Conservation (phyloP, 2,329 filamentous ascomycete genomes). For the Fusarium falciforme region DNA sequence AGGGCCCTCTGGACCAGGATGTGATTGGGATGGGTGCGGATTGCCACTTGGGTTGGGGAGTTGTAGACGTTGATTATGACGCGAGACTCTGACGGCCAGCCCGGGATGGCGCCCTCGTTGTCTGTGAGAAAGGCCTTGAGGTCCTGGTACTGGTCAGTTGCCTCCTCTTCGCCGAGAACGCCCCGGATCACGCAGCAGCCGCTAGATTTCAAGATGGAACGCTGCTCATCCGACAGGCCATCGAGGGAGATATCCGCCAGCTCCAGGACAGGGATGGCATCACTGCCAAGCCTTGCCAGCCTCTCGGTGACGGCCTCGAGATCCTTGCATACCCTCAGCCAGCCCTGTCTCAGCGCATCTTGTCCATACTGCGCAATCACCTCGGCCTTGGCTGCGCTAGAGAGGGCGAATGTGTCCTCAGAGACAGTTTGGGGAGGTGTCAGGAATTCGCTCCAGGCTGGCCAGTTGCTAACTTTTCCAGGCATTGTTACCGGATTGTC, state of each 20-base stretch:
- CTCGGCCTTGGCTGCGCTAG: conserved; percentile 43
- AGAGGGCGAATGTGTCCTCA: conserved; percentile 28
- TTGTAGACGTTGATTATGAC: conserved; percentile 54
- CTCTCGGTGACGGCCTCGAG: conserved; percentile 51
- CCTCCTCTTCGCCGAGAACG: conserved; percentile 32
- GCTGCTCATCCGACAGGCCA: conserved; percentile 31
- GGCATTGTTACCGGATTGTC: conserved; percentile 43
- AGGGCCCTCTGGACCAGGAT: conserved; percentile 50
- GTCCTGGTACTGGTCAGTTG: conserved; percentile 42
- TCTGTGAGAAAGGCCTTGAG: conserved; percentile 48
- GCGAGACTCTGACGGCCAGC: conserved; percentile 51
- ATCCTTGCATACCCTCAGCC: conserved; percentile 53
- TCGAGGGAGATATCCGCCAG: conserved; percentile 41
- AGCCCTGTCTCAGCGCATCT: conserved; percentile 49
- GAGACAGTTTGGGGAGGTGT: conserved; percentile 12
- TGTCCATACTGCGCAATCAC: conserved; percentile 52
- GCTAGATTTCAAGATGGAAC: conserved; percentile 41
- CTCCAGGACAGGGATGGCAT: conserved; percentile 47
- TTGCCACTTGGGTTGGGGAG: conserved; percentile 52
- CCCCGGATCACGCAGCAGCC: conserved; percentile 41
- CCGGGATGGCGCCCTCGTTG: conserved; percentile 45
- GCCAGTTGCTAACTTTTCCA: conserved; percentile 29
- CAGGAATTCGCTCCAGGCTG: conserved; percentile 38
- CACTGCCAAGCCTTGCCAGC: conserved; percentile 47
- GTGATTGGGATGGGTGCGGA: conserved; percentile 52